Conservation (phyloP, 2,329 filamentous ascomycete species). For the Sclerotinia nivalis region DNA sequence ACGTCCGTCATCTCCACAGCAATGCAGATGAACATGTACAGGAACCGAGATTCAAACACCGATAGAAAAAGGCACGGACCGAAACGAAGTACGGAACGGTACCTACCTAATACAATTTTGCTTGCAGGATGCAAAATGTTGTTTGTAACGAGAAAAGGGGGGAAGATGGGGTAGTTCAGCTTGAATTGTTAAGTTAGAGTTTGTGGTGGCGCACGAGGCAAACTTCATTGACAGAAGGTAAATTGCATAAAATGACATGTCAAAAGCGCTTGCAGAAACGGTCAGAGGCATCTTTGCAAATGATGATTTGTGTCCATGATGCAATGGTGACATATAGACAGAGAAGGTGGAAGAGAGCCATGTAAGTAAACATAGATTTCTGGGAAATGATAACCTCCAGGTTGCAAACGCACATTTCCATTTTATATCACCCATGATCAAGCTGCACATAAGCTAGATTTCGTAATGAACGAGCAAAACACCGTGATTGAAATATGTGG, state of each 20-base stretch:
- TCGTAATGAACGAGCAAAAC: constrained; percentile 31
- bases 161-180: constrained; percentile 9
- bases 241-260: constrained; percentile 21
- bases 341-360: constrained; percentile 1
- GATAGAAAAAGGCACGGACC: constrained; percentile 12
- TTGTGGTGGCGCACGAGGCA: constrained; percentile 11
- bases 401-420: constrained; percentile 20
- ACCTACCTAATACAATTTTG: constrained; percentile 10
- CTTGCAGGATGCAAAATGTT: constrained; percentile 7
- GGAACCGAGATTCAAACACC: constrained; percentile 7
- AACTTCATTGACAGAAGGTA: constrained; percentile 18
- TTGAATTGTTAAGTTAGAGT: not conserved
- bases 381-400: constrained; percentile 11
- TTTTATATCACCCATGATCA: constrained; percentile 20
- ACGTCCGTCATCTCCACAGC: constrained; percentile 18
- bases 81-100: constrained; percentile 13
- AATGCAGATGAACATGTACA: constrained; percentile 14
- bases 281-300: constrained; percentile 9
- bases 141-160: constrained; percentile 1
- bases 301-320: constrained; percentile 7
- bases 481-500: constrained; percentile 37
- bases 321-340: not conserved
- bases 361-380: constrained; percentile 9
- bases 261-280: constrained; percentile 21
- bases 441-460: constrained; percentile 23